A percentile compares a stretch with the other conserved stretches of the same genome.
Conservation (phyloP, 1,284 basidiomycete species). For the Leccinum subrobustum region DNA sequence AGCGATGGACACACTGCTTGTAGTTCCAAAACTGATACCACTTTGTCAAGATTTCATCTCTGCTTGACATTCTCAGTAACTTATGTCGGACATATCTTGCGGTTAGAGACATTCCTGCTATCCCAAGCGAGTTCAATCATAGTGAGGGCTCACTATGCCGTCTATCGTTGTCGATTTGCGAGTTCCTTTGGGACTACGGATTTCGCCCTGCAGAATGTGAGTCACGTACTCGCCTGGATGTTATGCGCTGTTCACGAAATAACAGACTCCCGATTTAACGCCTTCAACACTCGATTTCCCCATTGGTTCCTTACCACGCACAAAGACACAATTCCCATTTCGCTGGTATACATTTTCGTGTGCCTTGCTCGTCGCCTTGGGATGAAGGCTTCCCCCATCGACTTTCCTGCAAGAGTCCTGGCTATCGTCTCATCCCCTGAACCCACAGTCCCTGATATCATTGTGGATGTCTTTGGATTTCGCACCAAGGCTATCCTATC, state of each 20-base stretch:
- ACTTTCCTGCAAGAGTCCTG: conserved; percentile 55
- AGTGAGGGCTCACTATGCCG: conserved; percentile 21
- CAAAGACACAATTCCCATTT: conserved; percentile 56
- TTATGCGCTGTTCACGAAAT: conserved; percentile 7
- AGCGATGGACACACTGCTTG: conserved; percentile 7
- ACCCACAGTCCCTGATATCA: conserved; percentile 36
- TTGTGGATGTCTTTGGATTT: conserved; percentile 48
- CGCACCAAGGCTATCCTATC: conserved; percentile 37
- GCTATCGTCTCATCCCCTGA: conserved; percentile 43
- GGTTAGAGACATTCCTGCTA: conserved; percentile 22
- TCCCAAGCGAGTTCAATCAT: conserved; percentile 29
- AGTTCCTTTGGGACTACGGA: conserved; percentile 46
- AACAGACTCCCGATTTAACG: conserved; percentile 35
- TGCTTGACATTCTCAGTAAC: conserved; percentile 42
- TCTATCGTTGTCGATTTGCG: conserved; percentile 44
- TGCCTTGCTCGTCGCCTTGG: conserved; percentile 51
- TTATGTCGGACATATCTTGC: conserved; percentile 42
- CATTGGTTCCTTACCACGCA: conserved; percentile 53
- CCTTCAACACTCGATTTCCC: conserved; percentile 55
- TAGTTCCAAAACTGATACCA: neutral
- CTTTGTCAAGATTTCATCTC: conserved; percentile 33
- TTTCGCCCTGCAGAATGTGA: conserved; percentile 42
- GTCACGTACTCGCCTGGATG: conserved; percentile 6
- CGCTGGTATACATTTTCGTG: conserved; percentile 59
- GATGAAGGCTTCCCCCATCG: conserved; percentile 50